Conservation (phyloP, 164 flowering plant genomes). For the Magnolia changhungtana region DNA sequence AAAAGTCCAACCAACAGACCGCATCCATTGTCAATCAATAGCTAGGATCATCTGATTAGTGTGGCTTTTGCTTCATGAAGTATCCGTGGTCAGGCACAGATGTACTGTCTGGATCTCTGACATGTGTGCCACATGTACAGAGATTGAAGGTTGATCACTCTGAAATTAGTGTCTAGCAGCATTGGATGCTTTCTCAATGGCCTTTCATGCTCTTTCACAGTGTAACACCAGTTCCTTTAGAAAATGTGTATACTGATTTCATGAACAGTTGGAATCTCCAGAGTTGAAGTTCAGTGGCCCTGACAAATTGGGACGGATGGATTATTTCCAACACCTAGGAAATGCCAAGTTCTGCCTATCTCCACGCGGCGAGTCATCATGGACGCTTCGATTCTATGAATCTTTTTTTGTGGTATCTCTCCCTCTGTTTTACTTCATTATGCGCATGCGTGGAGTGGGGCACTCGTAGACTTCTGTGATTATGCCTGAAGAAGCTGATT, state of each 20-base stretch:
- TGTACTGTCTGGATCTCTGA: background rate
- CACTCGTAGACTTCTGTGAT: background rate
- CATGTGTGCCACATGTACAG: background rate
- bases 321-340: slow-evolving; percentile 80
- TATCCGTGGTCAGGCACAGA: no score
- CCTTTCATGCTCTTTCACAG: background rate
- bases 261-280: slow-evolving; percentile 96
- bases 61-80: no score
- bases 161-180: background rate
- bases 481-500: slow-evolving; percentile 3
- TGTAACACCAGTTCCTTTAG: background rate
- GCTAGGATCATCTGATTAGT: no score
- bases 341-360: slow-evolving; percentile 96
- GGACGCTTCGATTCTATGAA: slow-evolving; percentile 96
- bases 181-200: background rate
- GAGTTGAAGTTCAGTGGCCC: slow-evolving; percentile 86
- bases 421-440: background rate
- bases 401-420: slow-evolving; percentile 82
- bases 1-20: no score
- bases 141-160: background rate
- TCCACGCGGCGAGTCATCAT: slow-evolving; percentile 98
- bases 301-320: slow-evolving; percentile 65
- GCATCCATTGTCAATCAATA: no score
- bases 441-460: background rate
- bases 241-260: slow-evolving; percentile 27